phyloP scores from a whole-genome alignment of 78 protist genomes.

The Isochrysis galbana region DNA sequence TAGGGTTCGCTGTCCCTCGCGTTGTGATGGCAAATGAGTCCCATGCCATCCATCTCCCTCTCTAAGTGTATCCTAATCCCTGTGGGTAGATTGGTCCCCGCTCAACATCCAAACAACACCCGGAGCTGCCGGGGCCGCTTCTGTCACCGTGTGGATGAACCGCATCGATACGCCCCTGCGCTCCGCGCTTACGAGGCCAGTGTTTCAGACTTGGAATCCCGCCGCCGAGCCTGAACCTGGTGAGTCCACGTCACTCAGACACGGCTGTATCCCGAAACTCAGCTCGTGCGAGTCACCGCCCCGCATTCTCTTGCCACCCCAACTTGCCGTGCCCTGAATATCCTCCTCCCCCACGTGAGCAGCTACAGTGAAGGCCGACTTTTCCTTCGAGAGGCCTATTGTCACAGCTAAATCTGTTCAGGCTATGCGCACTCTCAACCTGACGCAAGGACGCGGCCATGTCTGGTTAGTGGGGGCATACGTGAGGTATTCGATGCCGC shows the following conservation, averaged over 20 bases:
- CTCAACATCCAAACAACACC: background rate
- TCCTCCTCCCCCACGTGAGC: too few species aligned
- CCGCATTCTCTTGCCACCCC: too few species aligned
- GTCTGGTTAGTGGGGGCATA: conserved; percentile 17
- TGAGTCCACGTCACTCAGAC: too few species aligned
- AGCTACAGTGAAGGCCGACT: background rate
- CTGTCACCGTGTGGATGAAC: conserved; percentile 20
- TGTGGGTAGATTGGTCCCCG: background rate
- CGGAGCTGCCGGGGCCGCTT: background rate
- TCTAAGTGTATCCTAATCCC: too few species aligned
- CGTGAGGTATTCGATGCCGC: background rate
- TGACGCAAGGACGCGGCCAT: background rate
- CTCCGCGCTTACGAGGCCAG: background rate
- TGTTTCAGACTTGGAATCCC: conserved; percentile 30
- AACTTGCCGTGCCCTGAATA: too few species aligned
- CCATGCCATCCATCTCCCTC: too few species aligned
- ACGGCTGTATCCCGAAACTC: too few species aligned
- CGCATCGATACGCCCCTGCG: background rate
- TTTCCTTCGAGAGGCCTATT: background rate
- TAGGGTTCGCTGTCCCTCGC: too few species aligned
- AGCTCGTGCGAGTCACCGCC: too few species aligned
- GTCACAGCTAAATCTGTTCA: background rate
- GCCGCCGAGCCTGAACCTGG: background rate
- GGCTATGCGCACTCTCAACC: background rate
- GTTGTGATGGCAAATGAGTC: too few species aligned